Base-by-base conservation (phyloP, 1,284 basidiomycete species). In the Cutaneotrichosporon cyanovorans region DNA sequence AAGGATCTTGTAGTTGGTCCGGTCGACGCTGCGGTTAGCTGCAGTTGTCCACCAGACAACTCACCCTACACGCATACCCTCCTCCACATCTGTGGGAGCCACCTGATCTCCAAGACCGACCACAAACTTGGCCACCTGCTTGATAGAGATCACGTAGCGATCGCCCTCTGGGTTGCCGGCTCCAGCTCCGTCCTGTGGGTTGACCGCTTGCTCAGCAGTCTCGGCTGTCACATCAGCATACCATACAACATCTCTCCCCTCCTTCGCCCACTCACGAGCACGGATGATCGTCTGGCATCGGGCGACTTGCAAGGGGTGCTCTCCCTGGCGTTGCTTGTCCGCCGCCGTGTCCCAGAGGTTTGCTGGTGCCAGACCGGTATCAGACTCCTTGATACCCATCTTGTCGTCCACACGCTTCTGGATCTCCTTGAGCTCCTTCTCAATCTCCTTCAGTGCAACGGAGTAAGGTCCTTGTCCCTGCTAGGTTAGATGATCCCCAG, bases 91-190 rank as follows among this genome's bases (percentile, higher is more conserved):
- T 7, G 92, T 96, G 2, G 92, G 89, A 21, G 95, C 89, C 2
- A 99, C 89, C 44, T 89, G 83, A 59, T 98, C 95, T 19, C 92
- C 92, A 12, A 99, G 76, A 9, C 91, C 92, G 32, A 99, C 95
- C 14, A 99, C 95, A 67, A 97, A 98, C 74, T 99, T 99, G 23
- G 95, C 95, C 63, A 98, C 96, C 75, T 99, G 95, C 74, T 97
- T 96, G 73, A 99, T 92, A 71, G 96, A 96, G 74, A 99, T 98
- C 60, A 99, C 89, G 71, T 99, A 98, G 74, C 96, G 92, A 75
- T 97, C 92, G 62, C 91, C 89, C 67, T 97, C 93, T 65, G 70
- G 68, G 41, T 69, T 71, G 11, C 71, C 69, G 9, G 64, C 71
- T 11, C 69, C 68, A 2, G 67, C 70, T 4, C 69, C 69, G 46